A percentile compares a stretch with the other conserved stretches of the same genome.
Evolutionary conservation across 768 basidiomycete species (phyloP).

Genomic region (Suillus subluteus): DNA sequence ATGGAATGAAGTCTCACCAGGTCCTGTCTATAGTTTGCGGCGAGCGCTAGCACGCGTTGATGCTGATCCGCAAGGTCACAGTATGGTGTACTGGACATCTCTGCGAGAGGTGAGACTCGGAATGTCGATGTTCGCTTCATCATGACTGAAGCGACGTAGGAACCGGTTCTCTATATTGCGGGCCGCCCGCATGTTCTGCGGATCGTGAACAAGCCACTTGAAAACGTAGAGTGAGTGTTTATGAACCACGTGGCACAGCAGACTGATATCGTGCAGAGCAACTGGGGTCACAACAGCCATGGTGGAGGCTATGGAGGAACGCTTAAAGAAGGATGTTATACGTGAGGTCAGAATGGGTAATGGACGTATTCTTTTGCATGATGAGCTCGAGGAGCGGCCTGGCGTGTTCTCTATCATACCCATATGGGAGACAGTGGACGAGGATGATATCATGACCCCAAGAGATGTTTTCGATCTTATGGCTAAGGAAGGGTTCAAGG

Average conservation of each 20-base stretch:
- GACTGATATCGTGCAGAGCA: conserved; percentile 52
- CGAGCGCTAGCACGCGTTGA: conserved; percentile 78
- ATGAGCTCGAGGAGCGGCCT: conserved; percentile 92
- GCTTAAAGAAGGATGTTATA: conserved; percentile 86
- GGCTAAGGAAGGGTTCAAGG: conserved; percentile 76
- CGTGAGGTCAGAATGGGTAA: conserved; percentile 69
- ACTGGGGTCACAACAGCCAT: conserved; percentile 90
- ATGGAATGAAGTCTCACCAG: not conserved
- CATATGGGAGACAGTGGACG: conserved; percentile 87
- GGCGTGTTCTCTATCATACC: conserved; percentile 91
- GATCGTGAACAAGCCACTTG: conserved; percentile 82
- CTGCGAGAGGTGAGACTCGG: conserved; percentile 72
- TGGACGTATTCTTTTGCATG: conserved; percentile 89
- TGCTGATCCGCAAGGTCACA: conserved; percentile 76
- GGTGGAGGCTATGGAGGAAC: conserved; percentile 90
- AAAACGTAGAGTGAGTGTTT: conserved; percentile 85
- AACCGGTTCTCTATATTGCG: conserved; percentile 90
- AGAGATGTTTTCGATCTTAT: conserved; percentile 80
- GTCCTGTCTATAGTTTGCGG: conserved; percentile 56
- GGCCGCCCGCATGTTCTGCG: conserved; percentile 91
- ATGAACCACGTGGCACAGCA: not conserved
- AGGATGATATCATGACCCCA: conserved; percentile 86
- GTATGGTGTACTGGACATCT: conserved; percentile 91
- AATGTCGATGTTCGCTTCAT: not conserved
- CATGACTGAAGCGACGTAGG: conserved; percentile 45